These are phyloP conservation scores for Coprinopsis cinerea DNA, from an alignment of 768 basidiomycete species.

Conservation along the genomic window DNA sequence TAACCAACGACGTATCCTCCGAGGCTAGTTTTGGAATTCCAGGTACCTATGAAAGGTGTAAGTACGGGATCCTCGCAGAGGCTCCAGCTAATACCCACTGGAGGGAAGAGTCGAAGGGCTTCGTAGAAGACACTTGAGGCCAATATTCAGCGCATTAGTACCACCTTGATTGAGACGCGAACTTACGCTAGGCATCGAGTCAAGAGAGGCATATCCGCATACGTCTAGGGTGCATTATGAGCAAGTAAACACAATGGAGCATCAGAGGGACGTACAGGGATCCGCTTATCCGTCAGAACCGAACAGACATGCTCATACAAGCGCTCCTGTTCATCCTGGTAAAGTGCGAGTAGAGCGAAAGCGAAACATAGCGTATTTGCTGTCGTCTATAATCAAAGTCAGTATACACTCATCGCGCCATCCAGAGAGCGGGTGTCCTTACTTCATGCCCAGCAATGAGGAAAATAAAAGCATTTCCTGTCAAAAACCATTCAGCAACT, in stretches of 20 bases:
- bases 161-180: neutral
- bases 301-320: slow-evolving; percentile 28
- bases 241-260: neutral
- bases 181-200: slow-evolving; percentile 28
- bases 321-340: slow-evolving; percentile 31
- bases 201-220: slow-evolving; percentile 10
- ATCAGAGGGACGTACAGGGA: slow-evolving; percentile 22
- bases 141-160: neutral
- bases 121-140: slow-evolving; percentile 34
- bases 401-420: neutral
- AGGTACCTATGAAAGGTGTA: slow-evolving; percentile 4
- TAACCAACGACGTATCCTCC: slow-evolving; percentile 13
- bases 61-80: neutral
- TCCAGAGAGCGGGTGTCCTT: neutral
- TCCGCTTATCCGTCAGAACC: slow-evolving; percentile 25
- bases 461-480: slow-evolving; percentile 43
- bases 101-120: slow-evolving; percentile 34
- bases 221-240: neutral
- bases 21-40: slow-evolving; percentile 9
- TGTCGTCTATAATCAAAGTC: no score
- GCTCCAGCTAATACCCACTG: slow-evolving; percentile 19
- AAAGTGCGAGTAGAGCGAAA: slow-evolving; percentile 35
- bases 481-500: no score
- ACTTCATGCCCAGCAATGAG: slow-evolving; percentile 62
- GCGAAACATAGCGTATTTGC: slow-evolving; percentile 30